Conservation (phyloP, 2,329 filamentous ascomycete species). For the Teratosphaeria zuluensis region DNA sequence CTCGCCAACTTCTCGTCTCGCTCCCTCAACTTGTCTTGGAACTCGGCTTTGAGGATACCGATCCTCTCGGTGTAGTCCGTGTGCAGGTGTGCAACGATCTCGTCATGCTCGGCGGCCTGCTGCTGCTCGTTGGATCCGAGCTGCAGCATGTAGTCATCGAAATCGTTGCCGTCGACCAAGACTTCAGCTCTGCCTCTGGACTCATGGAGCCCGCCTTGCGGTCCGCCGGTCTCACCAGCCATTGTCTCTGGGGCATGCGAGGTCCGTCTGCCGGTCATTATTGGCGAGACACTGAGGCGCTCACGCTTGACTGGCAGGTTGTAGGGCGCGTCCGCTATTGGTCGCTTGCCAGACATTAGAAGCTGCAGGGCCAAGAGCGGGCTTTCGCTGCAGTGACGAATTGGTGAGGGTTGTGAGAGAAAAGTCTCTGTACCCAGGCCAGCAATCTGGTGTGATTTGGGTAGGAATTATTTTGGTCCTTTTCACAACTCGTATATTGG, state of each 20-base stretch:
- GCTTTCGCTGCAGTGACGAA: too few relatives aligned
- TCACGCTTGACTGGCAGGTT: too few relatives aligned
- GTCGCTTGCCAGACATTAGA: too few relatives aligned
- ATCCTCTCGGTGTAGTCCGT: background rate
- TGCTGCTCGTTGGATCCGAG: background rate
- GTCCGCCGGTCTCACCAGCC: background rate
- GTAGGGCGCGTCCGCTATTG: too few relatives aligned
- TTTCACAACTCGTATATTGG: too few relatives aligned
- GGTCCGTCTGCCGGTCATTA: too few relatives aligned
- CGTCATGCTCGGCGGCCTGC: background rate
- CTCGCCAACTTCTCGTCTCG: background rate
- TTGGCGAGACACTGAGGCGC: too few relatives aligned
- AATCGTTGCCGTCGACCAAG: background rate
- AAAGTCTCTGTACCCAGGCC: too few relatives aligned
- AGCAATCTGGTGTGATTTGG: too few relatives aligned
- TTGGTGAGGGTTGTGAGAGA: too few relatives aligned
- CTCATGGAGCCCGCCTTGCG: background rate
- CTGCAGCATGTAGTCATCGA: background rate
- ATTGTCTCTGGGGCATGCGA: background rate
- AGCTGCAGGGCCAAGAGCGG: too few relatives aligned
- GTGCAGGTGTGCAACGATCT: background rate
- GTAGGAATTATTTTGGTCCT: too few relatives aligned
- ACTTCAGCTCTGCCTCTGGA: background rate
- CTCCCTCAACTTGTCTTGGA: background rate
- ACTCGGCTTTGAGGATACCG: background rate